Conservation (phyloP, 2,329 filamentous ascomycete species). For the Botrytis galanthina region DNA sequence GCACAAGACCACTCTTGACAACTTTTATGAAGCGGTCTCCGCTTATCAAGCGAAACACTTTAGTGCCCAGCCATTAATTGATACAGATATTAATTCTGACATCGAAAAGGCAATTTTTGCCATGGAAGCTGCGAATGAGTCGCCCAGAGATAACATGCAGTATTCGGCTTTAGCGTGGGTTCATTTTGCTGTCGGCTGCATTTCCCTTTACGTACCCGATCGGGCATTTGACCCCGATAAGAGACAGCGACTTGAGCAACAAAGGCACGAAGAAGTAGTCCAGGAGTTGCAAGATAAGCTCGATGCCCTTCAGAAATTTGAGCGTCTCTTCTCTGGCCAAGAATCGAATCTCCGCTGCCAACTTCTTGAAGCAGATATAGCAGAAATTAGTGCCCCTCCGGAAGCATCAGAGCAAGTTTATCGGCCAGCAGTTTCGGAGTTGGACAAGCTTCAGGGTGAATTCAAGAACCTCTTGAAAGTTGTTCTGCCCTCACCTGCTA, state of each 20-base stretch:
- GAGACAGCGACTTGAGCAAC: conserved; percentile 62
- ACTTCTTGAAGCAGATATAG: conserved; percentile 60
- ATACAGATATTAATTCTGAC: conserved; percentile 36
- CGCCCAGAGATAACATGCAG: conserved; percentile 33
- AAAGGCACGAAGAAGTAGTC: conserved; percentile 56
- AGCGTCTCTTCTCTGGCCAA: conserved; percentile 66
- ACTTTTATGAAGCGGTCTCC: neutral
- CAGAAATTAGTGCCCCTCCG: conserved; percentile 63
- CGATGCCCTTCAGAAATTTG: conserved; percentile 61
- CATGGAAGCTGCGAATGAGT: conserved; percentile 35
- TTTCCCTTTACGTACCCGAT: conserved; percentile 83
- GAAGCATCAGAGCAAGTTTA: conserved; percentile 64
- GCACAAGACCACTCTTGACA: neutral
- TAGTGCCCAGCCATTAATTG: conserved; percentile 21
- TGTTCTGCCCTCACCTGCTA: conserved; percentile 30
- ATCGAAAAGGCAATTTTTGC: conserved; percentile 39
- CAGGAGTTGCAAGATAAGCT: conserved; percentile 56
- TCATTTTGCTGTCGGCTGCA: conserved; percentile 68
- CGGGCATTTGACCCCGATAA: conserved; percentile 79
- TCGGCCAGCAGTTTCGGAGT: conserved; percentile 65
- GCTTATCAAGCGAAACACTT: neutral
- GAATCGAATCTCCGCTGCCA: conserved; percentile 64
- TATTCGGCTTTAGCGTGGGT: conserved; percentile 66
- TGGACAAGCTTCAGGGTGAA: conserved; percentile 74
- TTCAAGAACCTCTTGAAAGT: conserved; percentile 71